phyloP scores from a whole-genome alignment of 306 rosid genomes.

The Erythrophleum fordii region DNA sequence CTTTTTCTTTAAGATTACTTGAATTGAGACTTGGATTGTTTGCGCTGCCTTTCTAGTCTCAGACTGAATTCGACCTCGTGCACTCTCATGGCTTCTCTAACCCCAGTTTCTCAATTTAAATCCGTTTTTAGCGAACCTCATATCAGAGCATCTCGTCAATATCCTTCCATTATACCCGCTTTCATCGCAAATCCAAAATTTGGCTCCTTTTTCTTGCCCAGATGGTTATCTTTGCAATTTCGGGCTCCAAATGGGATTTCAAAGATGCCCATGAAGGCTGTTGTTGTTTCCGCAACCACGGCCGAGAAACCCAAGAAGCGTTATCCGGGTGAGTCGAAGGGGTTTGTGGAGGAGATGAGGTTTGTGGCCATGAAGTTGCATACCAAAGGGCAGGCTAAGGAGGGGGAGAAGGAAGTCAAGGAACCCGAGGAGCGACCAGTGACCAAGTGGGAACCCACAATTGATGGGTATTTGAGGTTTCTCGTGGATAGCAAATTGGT shows the following conservation, averaged over 20 bases:
- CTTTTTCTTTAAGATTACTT: conserved; percentile 5
- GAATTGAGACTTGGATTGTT: not conserved
- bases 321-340: conserved; percentile 88
- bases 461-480: conserved; percentile 83
- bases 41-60: not conserved
- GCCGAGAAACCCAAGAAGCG: conserved; percentile 78
- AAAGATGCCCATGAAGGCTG: conserved; percentile 45
- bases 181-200: conserved; percentile 27
- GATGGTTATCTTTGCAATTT: conserved; percentile 5
- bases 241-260: conserved; percentile 10
- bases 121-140: conserved; percentile 42
- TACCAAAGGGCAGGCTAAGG: conserved; percentile 89
- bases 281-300: conserved; percentile 66
- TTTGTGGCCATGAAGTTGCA: conserved; percentile 97
- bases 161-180: not conserved
- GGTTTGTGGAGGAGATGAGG: conserved; percentile 99
- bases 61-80: conserved; percentile 29
- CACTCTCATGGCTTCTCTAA: conserved; percentile 79
- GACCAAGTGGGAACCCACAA: conserved; percentile 75
- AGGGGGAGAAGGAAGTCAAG: conserved; percentile 81
- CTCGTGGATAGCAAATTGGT: conserved; percentile 90
- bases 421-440: conserved; percentile 75
- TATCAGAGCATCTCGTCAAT: not conserved
- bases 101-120: conserved; percentile 59
- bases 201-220: conserved; percentile 38